phyloP scores from a whole-genome alignment of 129 eudicot species.

The Silybum marianum region DNA sequence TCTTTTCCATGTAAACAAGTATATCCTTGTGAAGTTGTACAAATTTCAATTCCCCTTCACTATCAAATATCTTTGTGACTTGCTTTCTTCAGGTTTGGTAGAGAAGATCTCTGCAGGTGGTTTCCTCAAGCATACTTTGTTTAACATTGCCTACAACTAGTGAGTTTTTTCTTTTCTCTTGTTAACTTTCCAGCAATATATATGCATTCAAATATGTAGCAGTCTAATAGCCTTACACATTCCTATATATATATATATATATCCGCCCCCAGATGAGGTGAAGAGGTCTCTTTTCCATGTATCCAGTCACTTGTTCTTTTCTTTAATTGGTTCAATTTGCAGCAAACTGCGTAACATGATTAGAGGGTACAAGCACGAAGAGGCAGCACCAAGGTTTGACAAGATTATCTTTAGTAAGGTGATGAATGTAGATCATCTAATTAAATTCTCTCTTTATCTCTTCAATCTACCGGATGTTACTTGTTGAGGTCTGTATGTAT shows the following conservation, averaged over 20 bases:
- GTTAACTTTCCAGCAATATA: background rate
- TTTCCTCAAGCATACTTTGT: slow-evolving; percentile 56
- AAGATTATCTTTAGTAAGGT: slow-evolving; percentile 92
- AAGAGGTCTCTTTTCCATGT: background rate
- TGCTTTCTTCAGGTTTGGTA: slow-evolving; percentile 53
- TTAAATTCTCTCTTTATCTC: background rate
- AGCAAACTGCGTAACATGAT: slow-evolving; percentile 84
- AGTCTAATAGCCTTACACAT: background rate
- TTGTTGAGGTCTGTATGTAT: background rate
- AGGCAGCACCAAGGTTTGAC: slow-evolving; percentile 90
- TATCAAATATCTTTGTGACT: background rate
- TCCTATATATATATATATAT: no score
- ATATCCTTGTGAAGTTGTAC: background rate
- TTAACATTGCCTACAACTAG: slow-evolving; percentile 82
- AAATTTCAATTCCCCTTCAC: background rate
- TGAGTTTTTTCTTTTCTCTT: slow-evolving; percentile 38
- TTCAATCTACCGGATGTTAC: background rate
- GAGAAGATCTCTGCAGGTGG: slow-evolving; percentile 77
- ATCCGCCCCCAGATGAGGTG: background rate
- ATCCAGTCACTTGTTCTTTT: background rate
- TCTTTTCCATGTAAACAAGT: no score
- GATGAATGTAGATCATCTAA: background rate
- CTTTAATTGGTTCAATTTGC: slow-evolving; percentile 35
- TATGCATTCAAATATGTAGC: background rate
- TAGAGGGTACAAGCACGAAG: slow-evolving; percentile 72